Evolutionary conservation across 2,329 filamentous ascomycete species (phyloP), one percentile per base, ranked within the genome.

Genomic region (Cladosporium sp.): DNA sequence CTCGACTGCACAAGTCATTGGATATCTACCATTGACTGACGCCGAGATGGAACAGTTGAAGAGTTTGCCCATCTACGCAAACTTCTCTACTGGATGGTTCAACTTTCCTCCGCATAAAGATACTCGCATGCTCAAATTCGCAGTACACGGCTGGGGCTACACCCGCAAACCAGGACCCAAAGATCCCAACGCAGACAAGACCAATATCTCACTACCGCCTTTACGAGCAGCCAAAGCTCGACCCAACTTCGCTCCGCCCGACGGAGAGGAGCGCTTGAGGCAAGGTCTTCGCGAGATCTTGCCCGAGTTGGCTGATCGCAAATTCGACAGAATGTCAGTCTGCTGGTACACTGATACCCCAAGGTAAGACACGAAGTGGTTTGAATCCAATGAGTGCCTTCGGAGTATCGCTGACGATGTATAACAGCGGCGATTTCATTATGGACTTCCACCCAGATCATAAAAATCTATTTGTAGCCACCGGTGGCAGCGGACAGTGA

Each of bases 1-100:
- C 3, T 88, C 90, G 2, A 94, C 90, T 0, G 92, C 89, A 14
- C 92, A 96, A 68, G 82, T 83, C 0, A 70, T 96, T 22, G 88
- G 82, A 11, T 96, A 93, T 75, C 76, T 95, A 62, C 79, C 84
- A 61, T 80, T 96, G 64, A 87, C 84, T 0, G 76, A 84, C 14
- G 80, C 82, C 1, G 91, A 96, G 73, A 84, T 90, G 72, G 76
- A 77, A 11, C 72, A 73, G 8, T 76, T 94, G n/a, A 77, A 77
- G 37, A 75, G 82, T 25, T 83, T 85, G 66, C 91, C 91, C 0
- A 87, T 90, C 3, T 74, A 88, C 22, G 74, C 91, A 39, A 89
- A 90, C 73, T 76, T 91, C 61, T 82, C 79, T 25, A 83, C 80
- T 1, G 88, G 88, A 3, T 78, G 87, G 55, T 92, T 90, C 75